Evolutionary conservation across 1,139 yeast genomes (phyloP), one percentile per base, ranked within the genome.

Genomic region (Lizanozyma gosingica): DNA sequence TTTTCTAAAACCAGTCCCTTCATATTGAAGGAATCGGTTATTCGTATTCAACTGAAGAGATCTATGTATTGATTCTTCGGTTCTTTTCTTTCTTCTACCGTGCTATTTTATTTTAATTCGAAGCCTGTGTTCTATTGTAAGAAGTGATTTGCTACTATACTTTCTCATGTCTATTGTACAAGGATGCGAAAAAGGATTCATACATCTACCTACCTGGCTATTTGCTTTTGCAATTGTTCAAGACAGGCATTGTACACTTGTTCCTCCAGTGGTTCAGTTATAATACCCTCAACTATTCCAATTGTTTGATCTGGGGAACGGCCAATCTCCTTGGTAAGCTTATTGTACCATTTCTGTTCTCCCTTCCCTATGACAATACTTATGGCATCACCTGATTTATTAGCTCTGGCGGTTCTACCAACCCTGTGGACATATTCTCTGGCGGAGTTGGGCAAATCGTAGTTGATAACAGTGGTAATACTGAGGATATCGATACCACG

Each of bases 331-430:
- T 59, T 62, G 52, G 76, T 73, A 33, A 80, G 54, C 39, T 62
- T 70, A 48, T 69, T 67, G 51, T 77, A 77, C 80, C 88, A 85
- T 50, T 71, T 78, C 41, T 65, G 66, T 50, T 88, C 97, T 41
- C 88, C 90, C 44, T 75, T 78, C 22, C 95, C 95, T 43, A 80
- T 71, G 17, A 80, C 69, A 35, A 88, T 57, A 42, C 76, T 82
- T 54, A 78, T 75, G 0, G 95, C 95, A 39, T 69, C 66, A 54
- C 99, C 99, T 0, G 51, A 39, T 38, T 80, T 75, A 41, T 83
- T 81, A 1, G 97, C 98, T 62, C 98, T 78, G 1, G 97, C 97
- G 0, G 97, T 90, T 66, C 98, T 80, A 36, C 98, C 98, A 33
- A 90, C 92, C 50, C 98, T 74, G 59, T 92, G 99, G 29, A 92